Base-by-base conservation (phyloP, 306 rosid genomes). In the Erythrophleum fordii region DNA sequence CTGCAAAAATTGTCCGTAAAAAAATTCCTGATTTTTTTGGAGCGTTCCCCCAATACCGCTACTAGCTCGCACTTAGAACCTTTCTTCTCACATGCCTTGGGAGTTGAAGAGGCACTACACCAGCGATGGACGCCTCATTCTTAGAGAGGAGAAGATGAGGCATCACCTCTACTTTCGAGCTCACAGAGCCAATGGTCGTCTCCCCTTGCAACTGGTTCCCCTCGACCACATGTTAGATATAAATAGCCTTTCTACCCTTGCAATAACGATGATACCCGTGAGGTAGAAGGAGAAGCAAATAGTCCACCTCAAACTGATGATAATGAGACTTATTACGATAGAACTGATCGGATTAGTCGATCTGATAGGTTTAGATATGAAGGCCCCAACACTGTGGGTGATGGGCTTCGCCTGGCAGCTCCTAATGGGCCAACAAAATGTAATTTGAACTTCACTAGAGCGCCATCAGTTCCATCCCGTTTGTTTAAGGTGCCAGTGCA, bases 181-280 rank as follows among this genome's bases (percentile, higher is more conserved):
- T 1, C 88, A 88, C 67, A 77, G 92, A 72, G 85, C 88, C 41
- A 75, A 87, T 75, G 92, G 95, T 9, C 85, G 95, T 5, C 91
- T 91, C 37, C 88, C 83, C 23, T 58, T 91, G 79, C 92, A 88
- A 62, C 88, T 91, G 0, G 82, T 88, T 52, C 86, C 80, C 0
- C 26, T 86, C 4, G 86, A 83, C 51, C 80, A 75, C 37, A 8
- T 22, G 28, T 8, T 55, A 3, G 23, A 8, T n/a, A 2, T 13
- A 20, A 10, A 53, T 53, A 22, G 60, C 60, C 28, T n/a, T 53
- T 53, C 28, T 20, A 13, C 8, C 60, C 0, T 1, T 20, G 60
- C 26, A 51, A n/a, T n/a, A 8, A 52, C 11, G 11, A 52, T 52
- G 26, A 52, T n/a, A 52, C 20, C 12, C 64, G 5, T 5, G 49